These are phyloP conservation scores for Anaeramoeba flamelloides DNA, from an alignment of 78 protist species.

Conservation along the genomic window DNA sequence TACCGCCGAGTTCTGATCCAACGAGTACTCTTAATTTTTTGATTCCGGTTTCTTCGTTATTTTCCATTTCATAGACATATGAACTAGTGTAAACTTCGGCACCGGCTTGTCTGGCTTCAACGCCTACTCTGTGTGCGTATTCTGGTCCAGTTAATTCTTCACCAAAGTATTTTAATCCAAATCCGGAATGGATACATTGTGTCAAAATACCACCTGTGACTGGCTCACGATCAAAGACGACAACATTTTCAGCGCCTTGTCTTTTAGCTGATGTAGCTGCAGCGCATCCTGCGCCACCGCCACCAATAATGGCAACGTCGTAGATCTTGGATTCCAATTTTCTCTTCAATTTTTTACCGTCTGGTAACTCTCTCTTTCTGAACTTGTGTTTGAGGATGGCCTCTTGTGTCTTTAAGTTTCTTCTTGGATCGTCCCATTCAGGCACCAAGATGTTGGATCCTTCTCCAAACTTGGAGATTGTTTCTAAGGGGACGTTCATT, in stretches of 20 bases:
- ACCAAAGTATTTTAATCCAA: not conserved
- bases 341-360: not conserved
- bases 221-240: not conserved
- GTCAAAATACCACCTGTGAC: not conserved
- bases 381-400: not conserved
- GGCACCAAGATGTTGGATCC: not conserved
- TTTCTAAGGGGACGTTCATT: not conserved
- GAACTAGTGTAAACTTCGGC: too few species aligned
- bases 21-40: too few species aligned
- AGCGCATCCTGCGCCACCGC: not conserved
- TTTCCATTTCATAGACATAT: too few species aligned
- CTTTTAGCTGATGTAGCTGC: not conserved
- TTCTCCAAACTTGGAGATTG: not conserved
- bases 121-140: not conserved
- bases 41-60: too few species aligned
- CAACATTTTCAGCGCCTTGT: not conserved
- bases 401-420: not conserved
- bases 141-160: not conserved
- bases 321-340: not conserved
- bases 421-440: not conserved
- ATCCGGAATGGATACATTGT: slow-evolving; percentile 1
- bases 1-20: too few species aligned
- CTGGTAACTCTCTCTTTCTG: not conserved
- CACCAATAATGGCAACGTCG: not conserved
- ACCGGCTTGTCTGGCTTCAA: not conserved